Conservation (phyloP, 441 rosid species). For the Jatropha multifida region DNA sequence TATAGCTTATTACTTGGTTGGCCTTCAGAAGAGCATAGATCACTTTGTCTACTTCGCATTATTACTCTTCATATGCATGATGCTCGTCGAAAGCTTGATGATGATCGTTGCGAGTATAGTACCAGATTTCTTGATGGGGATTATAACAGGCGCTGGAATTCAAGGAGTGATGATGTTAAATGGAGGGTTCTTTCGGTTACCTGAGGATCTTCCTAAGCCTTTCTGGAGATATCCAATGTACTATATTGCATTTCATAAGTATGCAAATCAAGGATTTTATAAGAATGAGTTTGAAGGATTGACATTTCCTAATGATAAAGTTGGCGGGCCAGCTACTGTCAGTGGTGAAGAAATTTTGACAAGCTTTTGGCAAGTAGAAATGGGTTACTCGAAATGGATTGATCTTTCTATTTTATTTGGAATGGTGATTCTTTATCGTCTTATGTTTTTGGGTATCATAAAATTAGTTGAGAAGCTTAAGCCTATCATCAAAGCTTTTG, state of each 20-base stretch:
- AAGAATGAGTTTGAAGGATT: slow-evolving; percentile 49
- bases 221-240: slow-evolving; percentile 45
- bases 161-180: slow-evolving; percentile 48
- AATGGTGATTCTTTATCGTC: slow-evolving; percentile 42
- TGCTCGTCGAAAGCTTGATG: slow-evolving; percentile 52
- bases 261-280: slow-evolving; percentile 46
- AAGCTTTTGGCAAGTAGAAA: slow-evolving; percentile 45
- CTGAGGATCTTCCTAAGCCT: slow-evolving; percentile 40
- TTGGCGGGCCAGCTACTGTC: slow-evolving; percentile 23
- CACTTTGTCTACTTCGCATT: slow-evolving; percentile 37
- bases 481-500: slow-evolving; percentile 23
- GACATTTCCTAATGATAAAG: slow-evolving; percentile 36
- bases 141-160: slow-evolving; percentile 44
- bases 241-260: slow-evolving; percentile 45
- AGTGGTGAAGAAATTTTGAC: slow-evolving; percentile 38
- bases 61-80: slow-evolving; percentile 33
- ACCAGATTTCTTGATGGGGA: slow-evolving; percentile 47
- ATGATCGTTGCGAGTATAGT: slow-evolving; percentile 47
- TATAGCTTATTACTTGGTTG: slow-evolving; percentile 40
- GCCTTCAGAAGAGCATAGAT: slow-evolving; percentile 34
- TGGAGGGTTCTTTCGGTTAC: slow-evolving; percentile 44
- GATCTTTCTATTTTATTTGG: slow-evolving; percentile 38
- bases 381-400: slow-evolving; percentile 48
- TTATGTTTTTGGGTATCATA: slow-evolving; percentile 36
- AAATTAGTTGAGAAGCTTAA: slow-evolving; percentile 40